Evolutionary conservation across 2,329 filamentous ascomycete genomes (phyloP), one percentile per base, ranked within the genome.

Genomic region (Fusarium sp.): DNA sequence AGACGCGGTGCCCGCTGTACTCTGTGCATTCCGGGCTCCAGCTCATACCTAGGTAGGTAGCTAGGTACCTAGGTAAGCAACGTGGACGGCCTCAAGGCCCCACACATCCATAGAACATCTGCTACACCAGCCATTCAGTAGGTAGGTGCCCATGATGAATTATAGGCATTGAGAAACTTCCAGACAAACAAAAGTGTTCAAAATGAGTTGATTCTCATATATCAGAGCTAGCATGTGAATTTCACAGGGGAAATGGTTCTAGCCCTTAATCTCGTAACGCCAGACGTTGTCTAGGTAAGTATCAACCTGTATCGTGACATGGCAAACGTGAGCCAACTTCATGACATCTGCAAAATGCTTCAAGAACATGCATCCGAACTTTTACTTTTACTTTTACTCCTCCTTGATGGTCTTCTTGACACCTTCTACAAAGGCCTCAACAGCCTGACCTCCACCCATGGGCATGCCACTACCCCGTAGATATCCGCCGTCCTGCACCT

Each of bases 371-470:
- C 26, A 25, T 29, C 22, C n/a, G 12, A 8, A 10, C 3, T 4
- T 40, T 58, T 36, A 68, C 47, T 4, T 40, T 58, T 36, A 68
- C 47, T 64, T 72, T 66, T 76, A 70, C 70, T 83, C 77, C 55
- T 90, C 85, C 77, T 91, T 84, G 1, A 93, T 90, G 6, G 87
- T 88, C 78, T 86, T 89, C 83, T 91, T 95, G 43, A 97, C 88
- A 4, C 94, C 95, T 53, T 96, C 87, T 22, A 99, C 84, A 77
- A 99, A 99, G 4, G 91, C 91, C 79, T 96, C 90, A 2, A 99
- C 88, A 11, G 94, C 94, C 69, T 95, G 90, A 6, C 91, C 91
- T 48, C 93, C 93, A 39, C 93, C 94, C 41, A 97, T 77, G 3
- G 94, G 93, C 80, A 97, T 88, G 46, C 86, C 90, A 6, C 91